phyloP scores from a whole-genome alignment of 2,329 filamentous ascomycete species.

The Verticillium nonalfalfae region DNA sequence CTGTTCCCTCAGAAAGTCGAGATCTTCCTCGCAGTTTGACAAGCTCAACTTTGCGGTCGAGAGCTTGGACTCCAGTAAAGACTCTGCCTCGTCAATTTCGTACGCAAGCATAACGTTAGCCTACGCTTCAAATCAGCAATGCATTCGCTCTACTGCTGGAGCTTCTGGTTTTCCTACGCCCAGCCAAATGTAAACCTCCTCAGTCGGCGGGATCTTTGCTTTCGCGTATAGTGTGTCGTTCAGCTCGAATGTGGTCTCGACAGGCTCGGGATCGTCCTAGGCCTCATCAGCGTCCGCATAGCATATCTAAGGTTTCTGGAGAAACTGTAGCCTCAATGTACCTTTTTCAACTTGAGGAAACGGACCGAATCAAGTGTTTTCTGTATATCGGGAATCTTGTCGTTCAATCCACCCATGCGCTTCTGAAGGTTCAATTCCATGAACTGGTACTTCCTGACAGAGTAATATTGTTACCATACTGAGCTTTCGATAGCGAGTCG shows the following conservation, averaged over 20 bases:
- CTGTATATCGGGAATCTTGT: constrained; percentile 95
- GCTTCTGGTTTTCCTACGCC: constrained; percentile 53
- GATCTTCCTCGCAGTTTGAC: constrained; percentile 87
- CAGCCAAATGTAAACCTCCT: constrained; percentile 97
- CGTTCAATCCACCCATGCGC: constrained; percentile 71
- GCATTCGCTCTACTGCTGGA: background rate
- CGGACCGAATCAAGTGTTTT: constrained; percentile 90
- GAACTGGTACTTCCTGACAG: constrained; percentile 91
- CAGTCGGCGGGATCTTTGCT: constrained; percentile 71
- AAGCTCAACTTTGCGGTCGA: constrained; percentile 72
- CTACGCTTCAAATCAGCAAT: constrained; percentile 31
- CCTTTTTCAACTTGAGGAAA: constrained; percentile 74
- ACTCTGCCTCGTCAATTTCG: constrained; percentile 79
- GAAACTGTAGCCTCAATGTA: constrained; percentile 27
- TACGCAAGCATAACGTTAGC: constrained; percentile 98
- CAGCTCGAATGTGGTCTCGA: constrained; percentile 91
- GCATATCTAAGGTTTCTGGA: background rate
- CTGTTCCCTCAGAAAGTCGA: constrained; percentile 93
- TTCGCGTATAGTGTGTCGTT: constrained; percentile 95
- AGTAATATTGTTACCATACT: background rate
- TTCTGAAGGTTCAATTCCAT: constrained; percentile 95
- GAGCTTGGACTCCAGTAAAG: constrained; percentile 71
- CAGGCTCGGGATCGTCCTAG: constrained; percentile 54
- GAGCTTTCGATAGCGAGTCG: background rate
- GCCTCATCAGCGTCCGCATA: constrained; percentile 1